These are phyloP conservation scores for Detonula confervacea DNA, from an alignment of 352 stramenopile genomes.

Conservation along the genomic window DNA sequence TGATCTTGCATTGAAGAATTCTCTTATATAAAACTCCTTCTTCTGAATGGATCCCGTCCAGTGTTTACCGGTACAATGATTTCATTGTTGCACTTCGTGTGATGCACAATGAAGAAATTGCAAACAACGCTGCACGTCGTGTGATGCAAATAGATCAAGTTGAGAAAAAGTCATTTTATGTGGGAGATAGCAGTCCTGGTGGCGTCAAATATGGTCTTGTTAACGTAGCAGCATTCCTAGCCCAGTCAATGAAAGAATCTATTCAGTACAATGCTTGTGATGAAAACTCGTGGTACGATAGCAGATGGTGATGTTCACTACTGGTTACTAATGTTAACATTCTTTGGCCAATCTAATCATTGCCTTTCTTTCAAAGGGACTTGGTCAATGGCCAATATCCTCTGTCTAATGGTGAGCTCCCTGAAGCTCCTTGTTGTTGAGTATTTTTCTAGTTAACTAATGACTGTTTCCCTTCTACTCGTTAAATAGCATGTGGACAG, in stretches of 20 bases:
- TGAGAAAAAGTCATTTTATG: conserved; percentile 45
- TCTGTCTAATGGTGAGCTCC: conserved; percentile 57
- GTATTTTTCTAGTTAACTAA: too few relatives aligned
- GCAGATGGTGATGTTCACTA: too few relatives aligned
- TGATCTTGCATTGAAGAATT: too few relatives aligned
- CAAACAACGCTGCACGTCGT: conserved; percentile 12
- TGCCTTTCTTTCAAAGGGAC: too few relatives aligned
- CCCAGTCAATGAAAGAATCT: conserved; percentile 64
- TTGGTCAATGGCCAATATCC: conserved; percentile 47
- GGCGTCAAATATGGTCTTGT: conserved; percentile 28
- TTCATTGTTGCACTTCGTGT: conserved; percentile 43
- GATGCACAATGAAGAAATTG: conserved; percentile 35
- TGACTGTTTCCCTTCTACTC: too few relatives aligned
- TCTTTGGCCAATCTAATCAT: too few relatives aligned
- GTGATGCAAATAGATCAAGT: not conserved
- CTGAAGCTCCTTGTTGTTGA: too few relatives aligned
- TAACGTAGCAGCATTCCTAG: conserved; percentile 45
- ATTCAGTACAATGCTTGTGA: conserved; percentile 65
- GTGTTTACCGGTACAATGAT: conserved; percentile 47
- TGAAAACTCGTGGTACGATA: conserved; percentile 65
- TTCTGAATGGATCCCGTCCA: conserved; percentile 43
- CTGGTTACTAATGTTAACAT: too few relatives aligned
- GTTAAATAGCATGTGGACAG: conserved; percentile 69
- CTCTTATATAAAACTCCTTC: conserved; percentile 47
- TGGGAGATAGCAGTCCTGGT: conserved; percentile 35